Conservation (phyloP, 1,139 yeast genomes). For the Yamadazyma songkhlaensis region DNA sequence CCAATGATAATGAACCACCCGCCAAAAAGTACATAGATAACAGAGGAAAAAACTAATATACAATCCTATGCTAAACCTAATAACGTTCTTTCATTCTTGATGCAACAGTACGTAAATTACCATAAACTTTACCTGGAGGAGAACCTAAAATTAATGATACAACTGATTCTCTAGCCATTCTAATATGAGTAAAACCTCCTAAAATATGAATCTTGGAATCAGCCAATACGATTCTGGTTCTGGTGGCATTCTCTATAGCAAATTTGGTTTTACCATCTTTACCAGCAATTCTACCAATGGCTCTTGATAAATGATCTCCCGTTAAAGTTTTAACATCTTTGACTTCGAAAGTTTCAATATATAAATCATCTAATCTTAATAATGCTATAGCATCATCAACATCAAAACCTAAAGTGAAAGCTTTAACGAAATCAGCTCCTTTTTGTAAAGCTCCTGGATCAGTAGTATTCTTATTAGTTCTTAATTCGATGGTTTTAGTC, state of each 20-base stretch:
- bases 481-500: conserved; percentile 80
- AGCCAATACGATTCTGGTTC: conserved; percentile 96
- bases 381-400: conserved; percentile 96
- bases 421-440: conserved; percentile 95
- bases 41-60: conserved; percentile 2
- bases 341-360: conserved; percentile 93
- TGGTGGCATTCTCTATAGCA: conserved; percentile 96
- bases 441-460: conserved; percentile 95
- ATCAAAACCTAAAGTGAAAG: conserved; percentile 94
- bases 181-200: conserved; percentile 95
- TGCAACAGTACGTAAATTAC: conserved; percentile 94
- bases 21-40: not conserved
- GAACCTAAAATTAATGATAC: conserved; percentile 94
- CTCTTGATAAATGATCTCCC: conserved; percentile 97
- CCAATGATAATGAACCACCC: not conserved
- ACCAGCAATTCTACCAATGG: conserved; percentile 99
- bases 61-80: conserved; percentile 25
- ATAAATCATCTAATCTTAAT: conserved; percentile 88
- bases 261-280: conserved; percentile 98
- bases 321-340: conserved; percentile 94
- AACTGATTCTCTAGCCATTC: conserved; percentile 97
- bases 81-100: conserved; percentile 96
- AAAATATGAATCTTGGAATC: conserved; percentile 93
- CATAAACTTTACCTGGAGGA: conserved; percentile 98
- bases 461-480: conserved; percentile 75